A percentile compares a stretch with the other conserved stretches of the same genome.
Conservation (phyloP, 164 flowering plant genomes). For the Vitis labrusca region DNA sequence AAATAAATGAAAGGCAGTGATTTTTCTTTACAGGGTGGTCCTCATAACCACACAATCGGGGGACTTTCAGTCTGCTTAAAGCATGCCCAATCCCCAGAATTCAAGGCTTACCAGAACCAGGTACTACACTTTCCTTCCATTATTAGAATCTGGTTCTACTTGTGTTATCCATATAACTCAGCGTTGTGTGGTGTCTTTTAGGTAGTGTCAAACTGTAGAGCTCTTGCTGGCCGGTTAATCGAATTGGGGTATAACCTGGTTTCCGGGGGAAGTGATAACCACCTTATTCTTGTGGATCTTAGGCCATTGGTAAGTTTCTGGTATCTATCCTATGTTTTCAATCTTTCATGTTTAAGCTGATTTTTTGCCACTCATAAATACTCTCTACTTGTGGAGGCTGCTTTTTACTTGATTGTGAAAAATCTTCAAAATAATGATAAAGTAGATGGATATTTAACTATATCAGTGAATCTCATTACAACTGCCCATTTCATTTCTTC, state of each 20-base stretch:
- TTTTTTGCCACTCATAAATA: not conserved
- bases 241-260: slow-evolving; percentile 82
- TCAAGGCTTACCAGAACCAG: slow-evolving; percentile 65
- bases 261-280: slow-evolving; percentile 96
- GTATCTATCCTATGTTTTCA: not conserved
- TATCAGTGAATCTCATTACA: too few species aligned
- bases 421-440: too few species aligned
- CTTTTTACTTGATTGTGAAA: not conserved
- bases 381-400: not conserved
- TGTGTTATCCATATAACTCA: not conserved
- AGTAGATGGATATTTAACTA: too few species aligned
- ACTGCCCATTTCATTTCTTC: too few species aligned
- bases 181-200: slow-evolving; percentile 17
- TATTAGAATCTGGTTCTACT: not conserved
- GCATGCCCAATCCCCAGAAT: slow-evolving; percentile 69
- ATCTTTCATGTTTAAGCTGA: not conserved
- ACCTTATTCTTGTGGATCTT: slow-evolving; percentile 87
- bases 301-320: slow-evolving; percentile 68
- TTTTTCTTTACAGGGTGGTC: slow-evolving; percentile 74
- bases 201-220: slow-evolving; percentile 85
- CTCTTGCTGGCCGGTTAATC: slow-evolving; percentile 65
- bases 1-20: not conserved
- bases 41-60: slow-evolving; percentile 94
- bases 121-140: slow-evolving; percentile 25
- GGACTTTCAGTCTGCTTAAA: slow-evolving; percentile 78